Evolutionary conservation across 2,329 filamentous ascomycete genomes (phyloP).

Genomic region (Calonectria leucothoes): DNA sequence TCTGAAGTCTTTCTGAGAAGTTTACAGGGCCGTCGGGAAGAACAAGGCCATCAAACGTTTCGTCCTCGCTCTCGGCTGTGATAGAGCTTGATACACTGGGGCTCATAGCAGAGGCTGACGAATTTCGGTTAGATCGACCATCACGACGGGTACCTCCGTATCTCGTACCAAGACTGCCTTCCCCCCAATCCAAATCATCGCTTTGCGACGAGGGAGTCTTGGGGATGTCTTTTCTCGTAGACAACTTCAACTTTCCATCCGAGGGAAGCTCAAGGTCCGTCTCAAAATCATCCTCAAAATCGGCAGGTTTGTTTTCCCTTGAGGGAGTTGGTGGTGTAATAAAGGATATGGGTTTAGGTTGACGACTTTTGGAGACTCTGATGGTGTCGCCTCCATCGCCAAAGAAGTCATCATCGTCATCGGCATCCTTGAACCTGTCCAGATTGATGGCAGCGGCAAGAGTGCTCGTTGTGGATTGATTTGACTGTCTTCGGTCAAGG

Average conservation of each 20-base stretch:
- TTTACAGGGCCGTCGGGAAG: constrained; percentile 87
- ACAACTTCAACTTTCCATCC: constrained; percentile 73
- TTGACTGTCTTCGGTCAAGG: constrained; percentile 45
- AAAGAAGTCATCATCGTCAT: constrained; percentile 72
- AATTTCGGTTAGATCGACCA: constrained; percentile 83
- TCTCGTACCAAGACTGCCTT: constrained; percentile 90
- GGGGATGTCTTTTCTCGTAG: constrained; percentile 70
- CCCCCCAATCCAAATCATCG: constrained; percentile 93
- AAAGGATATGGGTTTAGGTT: constrained; percentile 62
- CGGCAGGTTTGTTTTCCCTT: constrained; percentile 51
- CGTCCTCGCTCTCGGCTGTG: constrained; percentile 92
- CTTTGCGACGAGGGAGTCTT: constrained; percentile 69
- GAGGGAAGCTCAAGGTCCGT: constrained; percentile 78
- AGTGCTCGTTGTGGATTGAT: constrained; percentile 47
- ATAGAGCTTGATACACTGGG: constrained; percentile 93
- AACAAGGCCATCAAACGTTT: constrained; percentile 89
- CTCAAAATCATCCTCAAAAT: constrained; percentile 75
- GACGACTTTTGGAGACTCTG: constrained; percentile 71
- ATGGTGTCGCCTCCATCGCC: constrained; percentile 75
- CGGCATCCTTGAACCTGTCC: constrained; percentile 73
- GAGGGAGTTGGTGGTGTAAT: constrained; percentile 68
- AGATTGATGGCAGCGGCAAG: constrained; percentile 65
- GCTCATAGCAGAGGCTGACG: constrained; percentile 88
- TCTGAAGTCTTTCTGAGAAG: constrained; percentile 81
- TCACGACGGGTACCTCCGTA: constrained; percentile 89